Conservation (phyloP, 768 basidiomycete genomes). For the Sarcomyxa edulis region DNA sequence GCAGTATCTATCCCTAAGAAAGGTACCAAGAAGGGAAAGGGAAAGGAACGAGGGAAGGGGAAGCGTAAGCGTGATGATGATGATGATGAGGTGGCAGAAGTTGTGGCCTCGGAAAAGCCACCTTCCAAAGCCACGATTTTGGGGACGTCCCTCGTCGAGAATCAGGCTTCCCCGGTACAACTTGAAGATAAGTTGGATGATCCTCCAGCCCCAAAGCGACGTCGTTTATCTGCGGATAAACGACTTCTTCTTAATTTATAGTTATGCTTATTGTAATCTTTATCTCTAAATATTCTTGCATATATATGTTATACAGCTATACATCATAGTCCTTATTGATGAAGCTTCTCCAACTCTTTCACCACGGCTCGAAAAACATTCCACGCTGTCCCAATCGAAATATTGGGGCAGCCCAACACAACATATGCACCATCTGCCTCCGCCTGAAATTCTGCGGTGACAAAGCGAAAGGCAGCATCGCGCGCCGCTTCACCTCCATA, state of each 20-base stretch:
- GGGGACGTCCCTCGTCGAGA: too few species aligned
- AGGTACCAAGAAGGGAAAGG: too few species aligned
- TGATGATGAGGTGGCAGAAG: background rate
- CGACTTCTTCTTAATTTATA: background rate
- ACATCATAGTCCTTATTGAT: too few species aligned
- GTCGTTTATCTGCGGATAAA: slow-evolving; percentile 1
- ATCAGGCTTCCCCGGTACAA: background rate
- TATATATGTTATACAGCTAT: too few species aligned
- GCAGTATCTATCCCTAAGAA: slow-evolving; percentile 1
- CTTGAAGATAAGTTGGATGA: too few species aligned
- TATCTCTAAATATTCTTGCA: too few species aligned
- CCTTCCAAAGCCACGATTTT: too few species aligned
- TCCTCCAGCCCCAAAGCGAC: too few species aligned
- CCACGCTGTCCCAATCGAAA: slow-evolving; percentile 2
- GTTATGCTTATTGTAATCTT: too few species aligned
- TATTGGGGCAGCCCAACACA: slow-evolving; percentile 2
- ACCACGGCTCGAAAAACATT: slow-evolving; percentile 2
- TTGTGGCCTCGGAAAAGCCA: too few species aligned
- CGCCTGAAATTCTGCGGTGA: slow-evolving; percentile 2
- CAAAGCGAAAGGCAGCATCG: slow-evolving; percentile 5
- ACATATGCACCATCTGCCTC: slow-evolving; percentile 4
- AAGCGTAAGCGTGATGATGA: background rate
- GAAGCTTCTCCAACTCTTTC: too few species aligned
- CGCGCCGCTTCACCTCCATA: slow-evolving; percentile 3
- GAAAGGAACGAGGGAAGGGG: too few species aligned